phyloP scores from a whole-genome alignment of 345 rosid species.

The Aegle marmelos region DNA sequence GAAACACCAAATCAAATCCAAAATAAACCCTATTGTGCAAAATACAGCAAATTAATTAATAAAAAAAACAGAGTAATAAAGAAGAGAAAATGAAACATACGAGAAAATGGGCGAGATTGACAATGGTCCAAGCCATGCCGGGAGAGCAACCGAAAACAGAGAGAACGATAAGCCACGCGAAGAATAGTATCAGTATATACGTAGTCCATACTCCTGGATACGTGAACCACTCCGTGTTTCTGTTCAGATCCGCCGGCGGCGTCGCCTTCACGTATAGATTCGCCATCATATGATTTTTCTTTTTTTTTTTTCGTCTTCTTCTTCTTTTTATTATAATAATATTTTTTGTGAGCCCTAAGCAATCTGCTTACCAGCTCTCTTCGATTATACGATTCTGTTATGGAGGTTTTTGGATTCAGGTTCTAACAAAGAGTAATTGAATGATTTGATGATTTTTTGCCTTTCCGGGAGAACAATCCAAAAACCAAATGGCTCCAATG shows the following conservation, averaged over 20 bases:
- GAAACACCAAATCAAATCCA: background rate
- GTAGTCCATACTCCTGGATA: constrained; percentile 90
- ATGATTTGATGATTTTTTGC: background rate
- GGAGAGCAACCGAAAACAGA: constrained; percentile 64
- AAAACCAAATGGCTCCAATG: background rate
- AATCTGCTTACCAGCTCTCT: background rate
- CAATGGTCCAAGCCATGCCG: constrained; percentile 87
- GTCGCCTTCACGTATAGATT: constrained; percentile 64
- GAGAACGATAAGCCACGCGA: constrained; percentile 71
- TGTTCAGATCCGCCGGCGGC: constrained; percentile 79
- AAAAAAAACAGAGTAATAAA: background rate
- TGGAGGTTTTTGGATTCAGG: background rate
- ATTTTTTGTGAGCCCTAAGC: background rate
- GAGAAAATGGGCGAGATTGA: constrained; percentile 65
- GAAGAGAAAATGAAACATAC: constrained; percentile 26
- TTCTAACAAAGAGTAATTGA: background rate
- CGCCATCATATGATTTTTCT: background rate
- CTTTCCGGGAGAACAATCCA: background rate
- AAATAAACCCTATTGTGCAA: background rate
- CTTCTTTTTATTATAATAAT: background rate
- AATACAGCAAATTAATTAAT: background rate
- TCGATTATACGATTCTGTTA: background rate
- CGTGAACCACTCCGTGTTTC: constrained; percentile 88
- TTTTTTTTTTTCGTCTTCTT: too few species aligned
- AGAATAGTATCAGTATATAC: constrained; percentile 70